Conservation (phyloP, 139 green algal genomes). For the Chlorella sp. region DNA sequence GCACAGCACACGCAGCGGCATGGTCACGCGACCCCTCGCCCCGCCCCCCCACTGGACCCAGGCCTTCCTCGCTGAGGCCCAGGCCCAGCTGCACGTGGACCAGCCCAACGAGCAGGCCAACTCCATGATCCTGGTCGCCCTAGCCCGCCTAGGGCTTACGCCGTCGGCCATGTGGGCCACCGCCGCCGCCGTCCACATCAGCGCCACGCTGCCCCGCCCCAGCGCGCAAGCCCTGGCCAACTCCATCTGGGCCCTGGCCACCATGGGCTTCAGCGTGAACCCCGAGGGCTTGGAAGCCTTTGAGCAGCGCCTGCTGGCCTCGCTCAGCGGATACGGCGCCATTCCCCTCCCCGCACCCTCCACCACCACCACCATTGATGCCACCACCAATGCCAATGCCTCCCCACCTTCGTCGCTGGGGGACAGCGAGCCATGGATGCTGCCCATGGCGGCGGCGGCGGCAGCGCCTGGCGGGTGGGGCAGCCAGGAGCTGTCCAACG, state of each 20-base stretch:
- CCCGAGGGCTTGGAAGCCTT: not conserved
- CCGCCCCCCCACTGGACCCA: not conserved
- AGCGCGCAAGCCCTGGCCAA: conserved; percentile 13
- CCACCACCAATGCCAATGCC: too few relatives aligned
- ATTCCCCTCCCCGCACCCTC: not conserved
- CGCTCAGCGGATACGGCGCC: not conserved
- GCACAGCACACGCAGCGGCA: not conserved
- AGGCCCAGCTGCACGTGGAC: not conserved
- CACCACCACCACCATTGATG: not conserved
- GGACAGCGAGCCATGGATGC: too few relatives aligned
- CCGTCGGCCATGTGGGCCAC: conserved; percentile 14
- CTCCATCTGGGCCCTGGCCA: conserved; percentile 19
- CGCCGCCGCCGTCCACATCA: conserved; percentile 13
- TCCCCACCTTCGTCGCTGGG: too few relatives aligned
- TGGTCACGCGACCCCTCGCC: not conserved
- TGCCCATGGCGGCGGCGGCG: too few relatives aligned
- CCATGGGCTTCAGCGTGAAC: not conserved
- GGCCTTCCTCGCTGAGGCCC: not conserved
- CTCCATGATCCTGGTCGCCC: conserved; percentile 12
- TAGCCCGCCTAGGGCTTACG: conserved; percentile 10
- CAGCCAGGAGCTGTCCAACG: conserved; percentile 13
- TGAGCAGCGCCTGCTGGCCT: not conserved
- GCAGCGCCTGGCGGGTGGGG: not conserved
- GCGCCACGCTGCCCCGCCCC: not conserved
- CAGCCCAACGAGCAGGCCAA: not conserved